Percentiles rank a stretch among this genome's conserved stretches.
Conservation (phyloP, 768 basidiomycete genomes). For the Fomitopsis pulvina region DNA sequence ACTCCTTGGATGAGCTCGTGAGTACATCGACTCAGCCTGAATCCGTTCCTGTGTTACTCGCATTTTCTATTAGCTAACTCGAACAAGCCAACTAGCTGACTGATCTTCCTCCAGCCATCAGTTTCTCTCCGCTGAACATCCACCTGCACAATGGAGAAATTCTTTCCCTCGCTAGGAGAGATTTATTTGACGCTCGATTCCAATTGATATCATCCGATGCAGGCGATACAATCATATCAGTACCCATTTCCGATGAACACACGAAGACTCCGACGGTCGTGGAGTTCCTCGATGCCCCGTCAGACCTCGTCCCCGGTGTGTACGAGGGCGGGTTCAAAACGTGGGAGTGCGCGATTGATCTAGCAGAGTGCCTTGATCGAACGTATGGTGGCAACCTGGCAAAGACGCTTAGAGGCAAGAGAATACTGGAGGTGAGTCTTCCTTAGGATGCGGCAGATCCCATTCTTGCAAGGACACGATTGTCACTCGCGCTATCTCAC, state of each 20-base stretch:
- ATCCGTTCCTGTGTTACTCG: neutral
- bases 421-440: constrained; percentile 65
- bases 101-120: constrained; percentile 64
- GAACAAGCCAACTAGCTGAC: constrained; percentile 43
- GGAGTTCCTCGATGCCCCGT: constrained; percentile 71
- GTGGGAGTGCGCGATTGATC: constrained; percentile 93
- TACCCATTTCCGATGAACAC: neutral
- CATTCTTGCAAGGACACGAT: neutral
- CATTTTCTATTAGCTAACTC: neutral
- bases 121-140: constrained; percentile 67
- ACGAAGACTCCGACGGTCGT: constrained; percentile 20
- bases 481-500: neutral
- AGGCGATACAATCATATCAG: neutral
- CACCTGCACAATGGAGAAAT: constrained; percentile 21
- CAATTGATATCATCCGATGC: constrained; percentile 60
- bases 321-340: constrained; percentile 98
- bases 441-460: neutral
- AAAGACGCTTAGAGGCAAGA: constrained; percentile 37
- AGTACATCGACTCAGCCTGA: too few relatives aligned
- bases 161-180: constrained; percentile 59
- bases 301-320: constrained; percentile 85
- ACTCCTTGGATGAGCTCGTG: constrained; percentile 15
- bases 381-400: constrained; percentile 19
- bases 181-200: constrained; percentile 94
- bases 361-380: constrained; percentile 59